These are phyloP conservation scores for Exophiala sideris DNA, from an alignment of 2,329 filamentous ascomycete species.

Conservation along the genomic window DNA sequence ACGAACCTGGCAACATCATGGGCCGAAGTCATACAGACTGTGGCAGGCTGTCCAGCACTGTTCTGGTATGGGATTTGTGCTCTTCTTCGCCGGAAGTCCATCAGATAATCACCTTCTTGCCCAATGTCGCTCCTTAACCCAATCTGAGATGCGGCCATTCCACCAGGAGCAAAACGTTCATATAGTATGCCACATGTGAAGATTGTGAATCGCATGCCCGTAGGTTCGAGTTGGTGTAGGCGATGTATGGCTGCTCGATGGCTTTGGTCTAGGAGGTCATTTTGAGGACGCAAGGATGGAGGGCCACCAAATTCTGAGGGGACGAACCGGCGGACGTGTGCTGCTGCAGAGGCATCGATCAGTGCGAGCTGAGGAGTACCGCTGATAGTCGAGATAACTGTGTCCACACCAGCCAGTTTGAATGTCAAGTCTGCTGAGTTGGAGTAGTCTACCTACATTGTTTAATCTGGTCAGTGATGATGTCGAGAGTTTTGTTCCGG, in stretches of 20 bases:
- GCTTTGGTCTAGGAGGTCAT: conserved; percentile 61
- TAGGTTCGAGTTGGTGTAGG: conserved; percentile 52
- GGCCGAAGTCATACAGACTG: conserved; percentile 65
- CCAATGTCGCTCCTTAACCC: conserved; percentile 54
- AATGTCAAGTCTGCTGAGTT: conserved; percentile 58
- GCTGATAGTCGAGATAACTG: conserved; percentile 71
- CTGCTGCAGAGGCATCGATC: conserved; percentile 66
- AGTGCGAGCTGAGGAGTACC: conserved; percentile 65
- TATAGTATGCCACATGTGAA: conserved; percentile 75
- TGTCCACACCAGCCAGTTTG: conserved; percentile 67
- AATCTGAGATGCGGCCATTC: conserved; percentile 59
- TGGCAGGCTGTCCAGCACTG: conserved; percentile 48
- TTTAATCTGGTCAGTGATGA: not conserved
- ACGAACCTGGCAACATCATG: conserved; percentile 69
- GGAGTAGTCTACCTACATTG: conserved; percentile 58
- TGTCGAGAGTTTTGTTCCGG: too few species aligned
- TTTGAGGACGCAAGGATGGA: conserved; percentile 52
- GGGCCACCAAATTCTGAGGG: conserved; percentile 73
- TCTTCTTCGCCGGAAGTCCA: conserved; percentile 57
- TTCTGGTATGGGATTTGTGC: conserved; percentile 62
- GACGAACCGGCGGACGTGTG: conserved; percentile 65
- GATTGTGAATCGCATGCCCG: conserved; percentile 62
- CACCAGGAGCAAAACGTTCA: conserved; percentile 68
- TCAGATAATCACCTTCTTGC: conserved; percentile 62
- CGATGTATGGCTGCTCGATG: conserved; percentile 56